phyloP scores from a whole-genome alignment of 169 alveolate genomes.

The Eimeria acervulina region DNA sequence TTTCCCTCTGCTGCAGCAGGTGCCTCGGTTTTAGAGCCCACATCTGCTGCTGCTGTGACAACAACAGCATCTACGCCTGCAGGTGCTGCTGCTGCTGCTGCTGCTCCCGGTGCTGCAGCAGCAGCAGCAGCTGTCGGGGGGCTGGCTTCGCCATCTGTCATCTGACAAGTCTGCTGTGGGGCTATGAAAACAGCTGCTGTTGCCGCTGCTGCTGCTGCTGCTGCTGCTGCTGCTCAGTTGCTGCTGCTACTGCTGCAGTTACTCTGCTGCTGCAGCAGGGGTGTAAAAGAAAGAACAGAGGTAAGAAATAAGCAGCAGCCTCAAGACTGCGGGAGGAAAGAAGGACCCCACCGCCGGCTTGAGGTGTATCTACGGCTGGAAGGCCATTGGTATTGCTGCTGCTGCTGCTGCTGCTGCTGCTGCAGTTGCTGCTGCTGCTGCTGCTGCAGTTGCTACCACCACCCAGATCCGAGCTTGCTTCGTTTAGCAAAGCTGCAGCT shows the following conservation, averaged over 20 bases:
- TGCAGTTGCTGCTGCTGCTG: neutral
- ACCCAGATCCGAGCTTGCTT: neutral
- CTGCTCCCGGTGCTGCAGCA: neutral
- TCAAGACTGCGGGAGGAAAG: neutral
- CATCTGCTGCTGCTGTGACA: neutral
- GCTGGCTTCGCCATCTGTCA: neutral
- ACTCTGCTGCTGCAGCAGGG: neutral
- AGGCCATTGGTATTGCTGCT: neutral
- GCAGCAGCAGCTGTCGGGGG: neutral
- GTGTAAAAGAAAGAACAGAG: neutral
- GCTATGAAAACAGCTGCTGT: neutral
- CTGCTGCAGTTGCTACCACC: neutral
- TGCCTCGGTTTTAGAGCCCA: neutral
- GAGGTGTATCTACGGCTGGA: neutral
- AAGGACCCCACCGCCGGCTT: neutral
- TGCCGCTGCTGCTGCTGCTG: neutral
- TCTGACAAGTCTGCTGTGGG: neutral
- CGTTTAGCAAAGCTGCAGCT: neutral
- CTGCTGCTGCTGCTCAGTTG: neutral
- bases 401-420: constrained; percentile 3
- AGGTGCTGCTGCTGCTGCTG: constrained; percentile 6
- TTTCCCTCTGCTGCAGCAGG: neutral
- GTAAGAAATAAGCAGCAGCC: neutral
- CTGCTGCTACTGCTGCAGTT: neutral
- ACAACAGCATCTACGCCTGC: neutral